Evolutionary conservation across 1,284 basidiomycete genomes (phyloP).

Genomic region (Trichosporon sp.): DNA sequence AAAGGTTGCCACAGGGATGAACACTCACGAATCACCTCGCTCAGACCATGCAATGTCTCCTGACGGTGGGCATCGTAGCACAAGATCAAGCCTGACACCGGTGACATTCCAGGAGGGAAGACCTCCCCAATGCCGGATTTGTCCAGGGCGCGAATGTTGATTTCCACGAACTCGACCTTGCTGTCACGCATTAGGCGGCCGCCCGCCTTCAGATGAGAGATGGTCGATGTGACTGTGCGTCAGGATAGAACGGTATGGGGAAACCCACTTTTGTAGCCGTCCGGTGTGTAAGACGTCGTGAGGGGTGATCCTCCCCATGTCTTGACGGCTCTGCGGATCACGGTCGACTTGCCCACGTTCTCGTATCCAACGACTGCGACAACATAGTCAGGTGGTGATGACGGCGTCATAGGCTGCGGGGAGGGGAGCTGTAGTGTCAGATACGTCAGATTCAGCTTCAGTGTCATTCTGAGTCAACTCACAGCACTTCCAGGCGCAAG

Average conservation of each 20-base stretch:
- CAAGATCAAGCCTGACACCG: constrained; percentile 48
- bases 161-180: constrained; percentile 51
- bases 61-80: constrained; percentile 53
- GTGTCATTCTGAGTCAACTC: not conserved
- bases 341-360: constrained; percentile 52
- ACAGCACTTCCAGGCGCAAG: not conserved
- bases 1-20: not conserved
- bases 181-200: constrained; percentile 42
- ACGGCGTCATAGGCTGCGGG: not conserved
- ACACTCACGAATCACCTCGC: constrained; percentile 49
- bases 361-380: constrained; percentile 52
- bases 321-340: constrained; percentile 49
- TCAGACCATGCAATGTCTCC: constrained; percentile 42
- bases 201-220: constrained; percentile 46
- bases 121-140: constrained; percentile 23
- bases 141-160: constrained; percentile 42
- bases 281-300: constrained; percentile 25
- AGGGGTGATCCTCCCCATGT: constrained; percentile 46
- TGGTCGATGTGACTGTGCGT: constrained; percentile 42
- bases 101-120: constrained; percentile 31
- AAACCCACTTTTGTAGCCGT: constrained; percentile 36
- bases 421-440: constrained; percentile 6
- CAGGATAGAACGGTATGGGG: not conserved
- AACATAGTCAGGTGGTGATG: constrained; percentile 37
- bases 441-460: not conserved